Conservation (phyloP, 441 rosid species). For the Adansonia rubrostipa region DNA sequence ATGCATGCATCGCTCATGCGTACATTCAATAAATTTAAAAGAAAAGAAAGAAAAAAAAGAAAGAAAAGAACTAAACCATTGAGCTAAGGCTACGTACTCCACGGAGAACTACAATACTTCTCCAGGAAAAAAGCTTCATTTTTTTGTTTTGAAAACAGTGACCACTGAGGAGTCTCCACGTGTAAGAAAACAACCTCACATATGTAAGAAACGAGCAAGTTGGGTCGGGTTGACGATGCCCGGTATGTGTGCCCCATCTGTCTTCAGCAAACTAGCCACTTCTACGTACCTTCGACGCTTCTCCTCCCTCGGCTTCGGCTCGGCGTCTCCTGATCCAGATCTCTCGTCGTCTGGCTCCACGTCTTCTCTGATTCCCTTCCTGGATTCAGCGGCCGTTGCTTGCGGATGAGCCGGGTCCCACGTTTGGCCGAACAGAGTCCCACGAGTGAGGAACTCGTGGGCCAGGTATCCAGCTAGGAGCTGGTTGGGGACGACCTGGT, state of each 20-base stretch:
- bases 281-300: conserved; percentile 57
- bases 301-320: conserved; percentile 40
- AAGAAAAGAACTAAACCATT: not conserved
- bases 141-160: not conserved
- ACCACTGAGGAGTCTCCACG: conserved; percentile 33
- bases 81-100: conserved; percentile 20
- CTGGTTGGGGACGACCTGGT: conserved; percentile 43
- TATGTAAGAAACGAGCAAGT: conserved; percentile 61
- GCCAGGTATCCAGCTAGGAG: conserved; percentile 76
- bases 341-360: conserved; percentile 31
- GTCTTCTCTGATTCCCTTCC: conserved; percentile 25
- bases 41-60: not conserved
- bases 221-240: conserved; percentile 82
- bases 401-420: conserved; percentile 51
- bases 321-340: conserved; percentile 27
- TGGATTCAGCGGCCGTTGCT: conserved; percentile 19
- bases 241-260: conserved; percentile 65
- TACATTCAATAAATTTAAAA: conserved; percentile 6
- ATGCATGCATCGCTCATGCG: not conserved
- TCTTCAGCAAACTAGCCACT: conserved; percentile 63
- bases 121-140: not conserved
- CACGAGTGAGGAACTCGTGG: conserved; percentile 68
- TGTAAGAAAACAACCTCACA: conserved; percentile 42
- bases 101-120: not conserved
- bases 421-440: conserved; percentile 65